Percentiles rank a stretch among this genome's conserved stretches.
These are phyloP conservation scores for Coffea humblotiana DNA, from an alignment of 305 asterid species.

Conservation along the genomic window DNA sequence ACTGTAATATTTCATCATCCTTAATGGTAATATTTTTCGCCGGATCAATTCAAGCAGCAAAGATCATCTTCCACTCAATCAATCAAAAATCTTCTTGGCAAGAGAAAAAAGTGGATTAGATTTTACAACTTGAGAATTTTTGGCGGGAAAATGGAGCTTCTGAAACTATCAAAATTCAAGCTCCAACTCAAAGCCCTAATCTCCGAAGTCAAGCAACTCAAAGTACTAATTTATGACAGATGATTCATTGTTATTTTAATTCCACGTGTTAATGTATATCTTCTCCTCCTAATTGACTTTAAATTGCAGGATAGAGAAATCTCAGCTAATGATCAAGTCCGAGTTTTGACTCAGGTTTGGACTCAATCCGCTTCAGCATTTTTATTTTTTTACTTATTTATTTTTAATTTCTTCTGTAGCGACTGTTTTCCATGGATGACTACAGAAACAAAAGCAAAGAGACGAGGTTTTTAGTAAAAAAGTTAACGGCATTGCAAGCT, in stretches of 20 bases:
- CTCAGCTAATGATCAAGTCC: conserved; percentile 29
- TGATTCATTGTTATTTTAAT: neutral
- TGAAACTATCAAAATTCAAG: conserved; percentile 44
- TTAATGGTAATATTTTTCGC: too few relatives aligned
- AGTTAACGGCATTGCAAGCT: conserved; percentile 21
- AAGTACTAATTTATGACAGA: conserved; percentile 22
- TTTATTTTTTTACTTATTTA: neutral
- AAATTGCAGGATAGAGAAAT: conserved; percentile 40
- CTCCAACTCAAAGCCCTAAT: conserved; percentile 41
- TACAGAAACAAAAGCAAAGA: conserved; percentile 35
- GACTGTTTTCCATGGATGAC: conserved; percentile 3
- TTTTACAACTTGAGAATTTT: neutral
- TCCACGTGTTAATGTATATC: neutral
- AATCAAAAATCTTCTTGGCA: neutral
- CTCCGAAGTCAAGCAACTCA: conserved; percentile 36
- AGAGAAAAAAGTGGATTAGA: neutral
- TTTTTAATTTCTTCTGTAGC: neutral
- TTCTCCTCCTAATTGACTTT: neutral
- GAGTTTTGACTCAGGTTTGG: conserved; percentile 32
- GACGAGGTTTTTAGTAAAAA: conserved; percentile 36
- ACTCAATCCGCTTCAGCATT: neutral
- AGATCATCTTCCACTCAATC: too few relatives aligned
- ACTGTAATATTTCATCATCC: too few relatives aligned
- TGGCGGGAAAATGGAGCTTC: conserved; percentile 45
- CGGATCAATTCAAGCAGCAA: too few relatives aligned